These are phyloP conservation scores for Harringtonia lauricola DNA, from an alignment of 2,329 filamentous ascomycete species.

Conservation along the genomic window DNA sequence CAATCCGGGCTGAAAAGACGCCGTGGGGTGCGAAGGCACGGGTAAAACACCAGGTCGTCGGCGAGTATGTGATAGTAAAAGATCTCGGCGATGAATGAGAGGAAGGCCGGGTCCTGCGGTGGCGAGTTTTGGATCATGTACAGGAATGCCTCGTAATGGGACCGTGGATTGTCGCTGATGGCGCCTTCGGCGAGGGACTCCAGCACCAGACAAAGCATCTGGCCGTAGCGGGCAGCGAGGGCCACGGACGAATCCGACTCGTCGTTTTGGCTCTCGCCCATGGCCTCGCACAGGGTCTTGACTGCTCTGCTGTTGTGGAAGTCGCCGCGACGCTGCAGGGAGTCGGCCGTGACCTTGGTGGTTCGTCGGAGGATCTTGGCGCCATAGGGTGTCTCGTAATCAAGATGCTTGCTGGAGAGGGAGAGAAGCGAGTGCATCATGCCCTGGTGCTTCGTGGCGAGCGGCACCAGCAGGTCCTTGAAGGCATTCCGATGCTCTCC, in stretches of 20 bases:
- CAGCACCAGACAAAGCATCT: slow-evolving; percentile 51
- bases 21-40: slow-evolving; percentile 21
- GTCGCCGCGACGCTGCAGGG: slow-evolving; percentile 38
- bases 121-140: slow-evolving; percentile 54
- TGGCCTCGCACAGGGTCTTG: slow-evolving; percentile 37
- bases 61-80: slow-evolving; percentile 72
- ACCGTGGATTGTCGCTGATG: slow-evolving; percentile 58
- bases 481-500: slow-evolving; percentile 76
- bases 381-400: slow-evolving; percentile 47
- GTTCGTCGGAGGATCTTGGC: slow-evolving; percentile 38
- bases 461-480: slow-evolving; percentile 70
- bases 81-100: slow-evolving; percentile 58
- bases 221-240: slow-evolving; percentile 45
- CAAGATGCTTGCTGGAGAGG: slow-evolving; percentile 67
- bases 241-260: slow-evolving; percentile 33
- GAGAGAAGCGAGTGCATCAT: slow-evolving; percentile 87
- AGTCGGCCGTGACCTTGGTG: slow-evolving; percentile 32
- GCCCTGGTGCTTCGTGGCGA: slow-evolving; percentile 68
- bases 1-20: slow-evolving; percentile 32
- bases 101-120: slow-evolving; percentile 54
- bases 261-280: slow-evolving; percentile 21
- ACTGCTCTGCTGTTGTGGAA: slow-evolving; percentile 46
- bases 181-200: slow-evolving; percentile 47
- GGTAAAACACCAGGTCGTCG: slow-evolving; percentile 48
- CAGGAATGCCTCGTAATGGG: slow-evolving; percentile 68